A percentile compares a stretch with the other conserved stretches of the same genome.
phyloP scores from a whole-genome alignment of 139 green algal species.

The Dunaliella sp. region DNA sequence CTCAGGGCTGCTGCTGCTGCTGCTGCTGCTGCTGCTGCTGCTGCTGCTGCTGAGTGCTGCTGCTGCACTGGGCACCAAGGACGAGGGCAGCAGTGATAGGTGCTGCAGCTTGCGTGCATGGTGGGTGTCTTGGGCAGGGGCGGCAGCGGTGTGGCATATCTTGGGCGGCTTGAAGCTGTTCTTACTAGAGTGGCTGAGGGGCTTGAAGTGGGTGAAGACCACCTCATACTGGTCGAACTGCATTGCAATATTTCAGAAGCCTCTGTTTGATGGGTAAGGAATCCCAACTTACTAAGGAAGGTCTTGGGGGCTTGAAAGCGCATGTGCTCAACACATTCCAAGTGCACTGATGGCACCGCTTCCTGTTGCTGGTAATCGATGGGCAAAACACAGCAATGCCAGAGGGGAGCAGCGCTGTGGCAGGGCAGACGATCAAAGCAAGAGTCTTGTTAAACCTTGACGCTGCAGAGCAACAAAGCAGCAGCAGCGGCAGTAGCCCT shows the following conservation, averaged over 20 bases:
- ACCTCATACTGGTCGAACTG: background rate
- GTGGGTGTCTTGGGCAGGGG: background rate
- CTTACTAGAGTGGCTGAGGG: background rate
- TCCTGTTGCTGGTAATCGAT: no score
- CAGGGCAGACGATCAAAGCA: no score
- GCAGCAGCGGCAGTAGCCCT: no score
- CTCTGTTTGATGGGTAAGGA: background rate
- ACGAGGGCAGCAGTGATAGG: constrained; percentile 1
- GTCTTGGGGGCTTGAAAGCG: no score
- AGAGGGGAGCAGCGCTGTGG: constrained; percentile 47
- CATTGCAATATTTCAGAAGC: background rate
- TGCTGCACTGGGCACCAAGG: background rate
- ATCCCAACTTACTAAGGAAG: no score
- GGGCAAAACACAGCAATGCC: constrained; percentile 32
- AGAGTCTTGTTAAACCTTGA: no score
- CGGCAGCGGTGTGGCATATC: background rate
- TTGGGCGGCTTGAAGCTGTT: background rate
- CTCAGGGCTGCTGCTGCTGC: background rate
- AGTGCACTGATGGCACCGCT: no score
- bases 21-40: background rate
- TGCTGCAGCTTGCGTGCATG: constrained; percentile 6
- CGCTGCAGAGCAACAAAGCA: no score
- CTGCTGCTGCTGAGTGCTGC: background rate
- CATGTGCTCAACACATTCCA: no score
- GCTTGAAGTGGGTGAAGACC: background rate